These are phyloP conservation scores for Leccinum fallax DNA, from an alignment of 1,284 basidiomycete species.

Conservation along the genomic window DNA sequence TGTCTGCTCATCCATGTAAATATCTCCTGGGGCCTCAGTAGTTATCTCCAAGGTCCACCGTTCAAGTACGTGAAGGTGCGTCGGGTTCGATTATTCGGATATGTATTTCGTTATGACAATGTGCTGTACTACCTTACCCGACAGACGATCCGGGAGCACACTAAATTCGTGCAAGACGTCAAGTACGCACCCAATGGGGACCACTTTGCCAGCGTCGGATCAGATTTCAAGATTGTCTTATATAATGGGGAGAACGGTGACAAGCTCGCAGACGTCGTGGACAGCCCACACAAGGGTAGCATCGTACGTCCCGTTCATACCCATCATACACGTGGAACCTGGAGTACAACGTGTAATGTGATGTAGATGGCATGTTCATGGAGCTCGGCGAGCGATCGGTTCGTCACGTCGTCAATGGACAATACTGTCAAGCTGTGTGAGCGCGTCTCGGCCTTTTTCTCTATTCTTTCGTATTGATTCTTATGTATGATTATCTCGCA, in stretches of 20 bases:
- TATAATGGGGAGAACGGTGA: slow-evolving; percentile 94
- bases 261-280: slow-evolving; percentile 66
- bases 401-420: slow-evolving; percentile 88
- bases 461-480: too few relatives aligned
- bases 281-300: slow-evolving; percentile 70
- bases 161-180: slow-evolving; percentile 94
- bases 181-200: slow-evolving; percentile 82
- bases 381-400: slow-evolving; percentile 71
- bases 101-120: not conserved
- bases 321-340: not conserved
- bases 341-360: not conserved
- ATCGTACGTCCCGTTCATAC: slow-evolving; percentile 56
- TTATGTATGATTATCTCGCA: too few relatives aligned
- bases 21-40: not conserved
- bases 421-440: slow-evolving; percentile 86
- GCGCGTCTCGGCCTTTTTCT: slow-evolving; percentile 26
- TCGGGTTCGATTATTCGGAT: not conserved
- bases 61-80: slow-evolving; percentile 87
- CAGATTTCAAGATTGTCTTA: slow-evolving; percentile 87
- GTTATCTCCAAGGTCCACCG: slow-evolving; percentile 60
- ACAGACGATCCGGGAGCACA: slow-evolving; percentile 86
- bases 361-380: slow-evolving; percentile 76
- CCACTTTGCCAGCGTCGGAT: slow-evolving; percentile 88
- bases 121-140: not conserved
- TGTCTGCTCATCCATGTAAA: slow-evolving; percentile 6